Conservation (phyloP, 2,329 filamentous ascomycete genomes). For the Diaporthe amygdali region DNA sequence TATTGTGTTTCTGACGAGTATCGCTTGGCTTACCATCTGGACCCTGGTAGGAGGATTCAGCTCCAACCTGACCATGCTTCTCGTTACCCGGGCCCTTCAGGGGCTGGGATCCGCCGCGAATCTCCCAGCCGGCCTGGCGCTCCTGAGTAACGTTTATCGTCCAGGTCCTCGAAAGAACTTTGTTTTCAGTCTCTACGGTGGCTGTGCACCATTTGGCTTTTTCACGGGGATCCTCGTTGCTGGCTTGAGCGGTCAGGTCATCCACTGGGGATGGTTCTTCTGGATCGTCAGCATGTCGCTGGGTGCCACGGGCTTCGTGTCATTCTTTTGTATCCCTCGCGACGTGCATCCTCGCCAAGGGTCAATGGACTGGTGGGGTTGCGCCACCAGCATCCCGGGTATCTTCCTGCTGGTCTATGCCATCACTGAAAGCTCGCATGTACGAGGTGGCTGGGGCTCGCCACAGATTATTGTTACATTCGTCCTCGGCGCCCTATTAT, state of each 20-base stretch:
- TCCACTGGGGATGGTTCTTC: conserved; percentile 65
- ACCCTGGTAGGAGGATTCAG: conserved; percentile 62
- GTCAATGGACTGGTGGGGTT: conserved; percentile 68
- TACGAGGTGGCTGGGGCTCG: conserved; percentile 65
- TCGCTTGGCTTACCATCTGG: conserved; percentile 58
- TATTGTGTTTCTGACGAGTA: conserved; percentile 49
- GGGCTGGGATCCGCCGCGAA: conserved; percentile 65
- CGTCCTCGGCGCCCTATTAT: conserved; percentile 44
- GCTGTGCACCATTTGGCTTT: conserved; percentile 50
- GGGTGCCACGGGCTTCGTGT: conserved; percentile 45
- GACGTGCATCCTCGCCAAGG: conserved; percentile 37
- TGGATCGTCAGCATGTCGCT: conserved; percentile 58
- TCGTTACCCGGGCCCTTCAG: conserved; percentile 64
- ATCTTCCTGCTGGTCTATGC: conserved; percentile 70
- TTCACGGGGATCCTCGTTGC: conserved; percentile 63
- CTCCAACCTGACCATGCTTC: conserved; percentile 61
- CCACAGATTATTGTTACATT: conserved; percentile 70
- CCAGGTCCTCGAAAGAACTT: conserved; percentile 67
- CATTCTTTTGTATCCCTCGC: conserved; percentile 17
- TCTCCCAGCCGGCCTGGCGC: conserved; percentile 62
- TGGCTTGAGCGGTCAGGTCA: conserved; percentile 58
- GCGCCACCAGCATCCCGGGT: conserved; percentile 58
- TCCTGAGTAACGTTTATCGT: conserved; percentile 63
- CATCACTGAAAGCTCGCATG: conserved; percentile 69
- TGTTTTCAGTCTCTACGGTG: conserved; percentile 54